Conservation (phyloP, 176 grass and related monocot genomes). For the Aegilops tauschii region DNA sequence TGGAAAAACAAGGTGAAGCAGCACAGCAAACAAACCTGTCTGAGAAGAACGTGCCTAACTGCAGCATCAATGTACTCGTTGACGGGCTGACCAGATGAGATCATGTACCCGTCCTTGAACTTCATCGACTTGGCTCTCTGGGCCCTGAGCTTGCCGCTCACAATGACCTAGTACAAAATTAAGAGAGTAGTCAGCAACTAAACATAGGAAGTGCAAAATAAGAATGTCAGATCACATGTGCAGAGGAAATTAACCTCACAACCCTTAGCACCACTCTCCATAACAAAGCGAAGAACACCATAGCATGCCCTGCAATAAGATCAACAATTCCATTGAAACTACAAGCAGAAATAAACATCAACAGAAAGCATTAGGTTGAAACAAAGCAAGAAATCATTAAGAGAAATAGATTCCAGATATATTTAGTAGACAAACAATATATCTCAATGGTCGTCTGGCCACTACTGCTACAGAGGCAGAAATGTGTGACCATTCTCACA, state of each 20-base stretch:
- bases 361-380: neutral
- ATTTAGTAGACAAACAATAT: constrained; percentile 76
- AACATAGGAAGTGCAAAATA: neutral
- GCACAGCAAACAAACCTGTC: constrained; percentile 48
- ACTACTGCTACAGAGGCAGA: constrained; percentile 43
- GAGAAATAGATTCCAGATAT: constrained; percentile 54
- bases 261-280: constrained; percentile 96
- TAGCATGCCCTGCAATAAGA: constrained; percentile 69
- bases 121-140: constrained; percentile 90
- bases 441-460: constrained; percentile 90
- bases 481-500: constrained; percentile 48
- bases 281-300: constrained; percentile 91
- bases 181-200: neutral
- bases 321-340: neutral
- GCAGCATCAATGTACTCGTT: constrained; percentile 87
- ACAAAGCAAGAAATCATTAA: neutral
- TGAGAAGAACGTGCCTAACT: constrained; percentile 81
- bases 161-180: constrained; percentile 54
- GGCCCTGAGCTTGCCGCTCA: constrained; percentile 87
- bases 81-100: constrained; percentile 89
- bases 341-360: neutral
- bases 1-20: neutral
- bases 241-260: constrained; percentile 49
- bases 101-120: constrained; percentile 95
- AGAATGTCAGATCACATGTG: neutral